Base-by-base conservation (phyloP, 1,284 basidiomycete genomes). In the Cryptococcus sp. region DNA sequence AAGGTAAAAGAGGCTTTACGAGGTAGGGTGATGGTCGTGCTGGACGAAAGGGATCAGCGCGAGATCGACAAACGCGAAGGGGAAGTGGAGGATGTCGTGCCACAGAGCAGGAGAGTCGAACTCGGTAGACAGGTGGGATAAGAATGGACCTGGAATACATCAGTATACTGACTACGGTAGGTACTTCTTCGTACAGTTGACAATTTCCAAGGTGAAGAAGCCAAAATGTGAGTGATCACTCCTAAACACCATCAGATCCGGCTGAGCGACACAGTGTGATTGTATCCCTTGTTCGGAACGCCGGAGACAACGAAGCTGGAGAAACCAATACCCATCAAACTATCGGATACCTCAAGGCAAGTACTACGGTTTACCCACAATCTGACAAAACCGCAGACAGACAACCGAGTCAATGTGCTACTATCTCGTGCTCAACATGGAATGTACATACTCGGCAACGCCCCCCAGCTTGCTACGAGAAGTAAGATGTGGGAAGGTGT, bases 311-410 rank as follows among this genome's bases (percentile, higher is more conserved):
- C 4, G 55, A 46, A 36, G 11, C n/a, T 36, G 11, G 36, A n/a
- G 49, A 33, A 4, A n/a, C 42, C 5, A 36, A 50, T 8, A 11
- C 10, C n/a, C n/a, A 23, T 32, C 32, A 41, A 0, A 81, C 80
- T n/a, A 88, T 89, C 51, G 87, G 87, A 0, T 89, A 88, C 64
- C 74, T 89, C 49, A 85, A 81, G 74, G 85, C 85, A 52, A 23
- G 23, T 23, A 55, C 66, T 60, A 31, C 23, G 2, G 7, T 50
- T 35, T 34, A 32, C 33, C 5, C 15, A 13, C 14, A 30, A 6
- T 11, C 35, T 44, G 50, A 50, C 46, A 32, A 38, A 23, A 23
- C 11, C 8, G 6, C 46, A 70, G 67, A 62, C 64, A 4, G 44
- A 45, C 30, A 76, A 74, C 53, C 67, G 76, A 3, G 63, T 60